These are phyloP conservation scores for Piper longum DNA, from an alignment of 164 flowering plant genomes.

Conservation along the genomic window DNA sequence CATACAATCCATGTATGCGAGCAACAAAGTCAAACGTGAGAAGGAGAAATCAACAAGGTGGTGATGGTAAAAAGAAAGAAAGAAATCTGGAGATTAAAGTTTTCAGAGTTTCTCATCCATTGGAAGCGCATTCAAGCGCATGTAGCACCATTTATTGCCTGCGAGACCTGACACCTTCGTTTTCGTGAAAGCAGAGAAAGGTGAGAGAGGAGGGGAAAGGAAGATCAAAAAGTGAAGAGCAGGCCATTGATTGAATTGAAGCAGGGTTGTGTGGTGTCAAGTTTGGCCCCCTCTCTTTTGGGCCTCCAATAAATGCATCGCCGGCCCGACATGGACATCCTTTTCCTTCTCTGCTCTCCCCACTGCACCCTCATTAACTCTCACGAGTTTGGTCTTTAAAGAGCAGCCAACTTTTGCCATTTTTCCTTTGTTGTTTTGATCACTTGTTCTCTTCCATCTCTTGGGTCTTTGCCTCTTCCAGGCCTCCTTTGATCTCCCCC, in stretches of 20 bases:
- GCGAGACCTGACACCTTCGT: background rate
- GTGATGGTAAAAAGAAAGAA: too few species aligned
- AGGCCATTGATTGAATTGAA: background rate
- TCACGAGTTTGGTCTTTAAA: too few species aligned
- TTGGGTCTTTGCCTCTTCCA: background rate
- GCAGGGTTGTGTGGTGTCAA: background rate
- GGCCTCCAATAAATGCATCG: too few species aligned
- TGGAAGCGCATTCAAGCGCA: background rate
- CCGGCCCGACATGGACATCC: too few species aligned
- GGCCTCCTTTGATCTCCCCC: background rate
- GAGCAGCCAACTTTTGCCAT: background rate
- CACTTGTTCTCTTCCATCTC: background rate
- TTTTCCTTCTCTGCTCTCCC: too few species aligned
- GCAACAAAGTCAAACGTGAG: too few species aligned
- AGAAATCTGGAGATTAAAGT: too few species aligned
- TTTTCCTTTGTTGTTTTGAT: background rate
- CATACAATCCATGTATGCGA: too few species aligned
- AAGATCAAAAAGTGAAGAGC: background rate
- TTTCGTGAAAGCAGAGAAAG: background rate
- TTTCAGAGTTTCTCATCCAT: too few species aligned
- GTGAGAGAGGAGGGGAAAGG: background rate
- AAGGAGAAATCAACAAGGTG: too few species aligned
- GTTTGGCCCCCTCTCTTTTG: too few species aligned
- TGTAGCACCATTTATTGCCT: background rate
- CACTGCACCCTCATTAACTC: too few species aligned